Percentiles rank a stretch among this genome's conserved stretches.
Conservation (phyloP, 1,284 basidiomycete species). For the Rhodotorula glutinis region DNA sequence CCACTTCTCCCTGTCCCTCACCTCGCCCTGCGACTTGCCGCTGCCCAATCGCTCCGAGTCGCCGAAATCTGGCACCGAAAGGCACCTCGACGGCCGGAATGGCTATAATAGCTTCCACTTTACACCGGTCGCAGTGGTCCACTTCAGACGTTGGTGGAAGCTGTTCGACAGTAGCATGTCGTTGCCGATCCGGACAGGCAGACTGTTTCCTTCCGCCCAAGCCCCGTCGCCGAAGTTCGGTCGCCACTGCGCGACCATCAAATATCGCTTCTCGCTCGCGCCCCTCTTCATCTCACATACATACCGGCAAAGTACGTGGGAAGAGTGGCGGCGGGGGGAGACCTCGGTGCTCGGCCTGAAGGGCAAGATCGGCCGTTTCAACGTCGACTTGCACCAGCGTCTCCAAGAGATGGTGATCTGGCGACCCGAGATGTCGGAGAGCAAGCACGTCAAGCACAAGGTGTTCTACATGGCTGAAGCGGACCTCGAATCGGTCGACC, state of each 20-base stretch:
- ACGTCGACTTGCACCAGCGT: conserved; percentile 88
- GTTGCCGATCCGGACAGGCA: conserved; percentile 82
- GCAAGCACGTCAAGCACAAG: conserved; percentile 68
- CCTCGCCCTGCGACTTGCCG: conserved; percentile 56
- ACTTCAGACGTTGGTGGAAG: conserved; percentile 89
- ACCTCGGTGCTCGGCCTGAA: conserved; percentile 80
- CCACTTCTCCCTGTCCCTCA: conserved; percentile 84
- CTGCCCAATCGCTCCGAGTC: conserved; percentile 29
- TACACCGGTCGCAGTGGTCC: conserved; percentile 78
- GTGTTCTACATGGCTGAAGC: conserved; percentile 91
- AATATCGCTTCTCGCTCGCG: conserved; percentile 78
- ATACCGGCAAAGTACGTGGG: conserved; percentile 74
- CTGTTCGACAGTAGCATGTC: conserved; percentile 77
- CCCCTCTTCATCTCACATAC: conserved; percentile 82
- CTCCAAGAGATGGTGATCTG: conserved; percentile 62
- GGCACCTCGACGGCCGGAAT: conserved; percentile 11
- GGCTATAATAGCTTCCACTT: conserved; percentile 76
- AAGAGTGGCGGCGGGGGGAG: conserved; percentile 72
- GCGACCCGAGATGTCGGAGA: conserved; percentile 43
- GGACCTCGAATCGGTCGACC: conserved; percentile 69
- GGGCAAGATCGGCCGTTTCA: conserved; percentile 73
- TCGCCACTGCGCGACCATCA: conserved; percentile 82
- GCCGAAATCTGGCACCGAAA: conserved; percentile 36
- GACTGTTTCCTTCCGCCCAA: conserved; percentile 68
- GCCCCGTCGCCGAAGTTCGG: conserved; percentile 84